These are phyloP conservation scores for Entomophthora muscae DNA, from an alignment of 371 early-diverging fungal genomes.

Conservation along the genomic window DNA sequence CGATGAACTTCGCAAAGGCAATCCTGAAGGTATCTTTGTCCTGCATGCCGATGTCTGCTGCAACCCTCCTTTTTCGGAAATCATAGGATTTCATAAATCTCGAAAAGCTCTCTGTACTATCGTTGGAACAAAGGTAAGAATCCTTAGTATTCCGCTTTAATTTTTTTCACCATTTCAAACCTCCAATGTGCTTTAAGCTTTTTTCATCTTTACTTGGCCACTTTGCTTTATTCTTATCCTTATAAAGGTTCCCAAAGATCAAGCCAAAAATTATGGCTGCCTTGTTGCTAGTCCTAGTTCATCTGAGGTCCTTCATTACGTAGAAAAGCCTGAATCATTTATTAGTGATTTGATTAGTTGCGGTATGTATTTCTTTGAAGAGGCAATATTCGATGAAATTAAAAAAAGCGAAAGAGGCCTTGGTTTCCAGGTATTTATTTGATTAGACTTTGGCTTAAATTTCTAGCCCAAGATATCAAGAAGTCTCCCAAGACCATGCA, in stretches of 20 bases:
- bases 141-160: too few relatives aligned
- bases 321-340: slow-evolving; percentile 91
- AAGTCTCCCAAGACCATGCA: slow-evolving; percentile 17
- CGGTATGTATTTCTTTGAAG: slow-evolving; percentile 81
- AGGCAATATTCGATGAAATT: slow-evolving; percentile 69
- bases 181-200: too few relatives aligned
- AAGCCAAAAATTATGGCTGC: slow-evolving; percentile 79
- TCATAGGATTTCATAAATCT: slow-evolving; percentile 62
- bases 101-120: slow-evolving; percentile 69
- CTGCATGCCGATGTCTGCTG: slow-evolving; percentile 91
- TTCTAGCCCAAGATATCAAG: neutral
- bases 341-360: slow-evolving; percentile 86
- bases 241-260: slow-evolving; percentile 34
- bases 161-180: too few relatives aligned
- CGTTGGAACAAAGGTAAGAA: slow-evolving; percentile 54
- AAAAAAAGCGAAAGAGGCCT: slow-evolving; percentile 48
- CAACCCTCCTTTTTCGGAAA: slow-evolving; percentile 74
- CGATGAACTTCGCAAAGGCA: slow-evolving; percentile 80
- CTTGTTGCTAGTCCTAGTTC: slow-evolving; percentile 72
- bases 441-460: neutral
- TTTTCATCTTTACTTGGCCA: too few relatives aligned
- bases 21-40: slow-evolving; percentile 81
- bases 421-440: slow-evolving; percentile 25
- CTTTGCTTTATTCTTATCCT: neutral
- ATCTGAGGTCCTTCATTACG: slow-evolving; percentile 82